These are phyloP conservation scores for Triadica sebifera DNA, from an alignment of 345 rosid species.

Conservation along the genomic window DNA sequence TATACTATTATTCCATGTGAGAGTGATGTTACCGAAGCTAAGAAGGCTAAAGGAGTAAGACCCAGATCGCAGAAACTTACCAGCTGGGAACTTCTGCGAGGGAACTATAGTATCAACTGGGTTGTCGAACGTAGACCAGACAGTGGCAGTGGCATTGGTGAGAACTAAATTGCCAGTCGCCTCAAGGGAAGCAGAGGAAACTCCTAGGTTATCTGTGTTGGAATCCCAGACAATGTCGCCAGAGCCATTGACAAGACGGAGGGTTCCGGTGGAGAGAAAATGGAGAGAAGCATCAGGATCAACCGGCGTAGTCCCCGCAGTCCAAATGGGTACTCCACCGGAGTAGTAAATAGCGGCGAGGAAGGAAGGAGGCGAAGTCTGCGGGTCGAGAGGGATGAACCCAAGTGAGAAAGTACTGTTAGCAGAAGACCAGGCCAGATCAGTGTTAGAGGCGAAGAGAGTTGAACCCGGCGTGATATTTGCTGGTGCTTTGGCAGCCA, in stretches of 20 bases:
- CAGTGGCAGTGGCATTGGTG: conserved; percentile 2
- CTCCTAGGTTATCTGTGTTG: conserved; percentile 36
- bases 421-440: conserved; percentile 1
- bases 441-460: conserved; percentile 39
- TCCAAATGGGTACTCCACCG: conserved; percentile 53
- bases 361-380: conserved; percentile 42
- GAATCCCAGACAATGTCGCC: conserved; percentile 59
- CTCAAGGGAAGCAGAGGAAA: conserved; percentile 49
- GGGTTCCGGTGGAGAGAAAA: conserved; percentile 49
- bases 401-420: conserved; percentile 28
- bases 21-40: conserved; percentile 40
- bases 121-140: conserved; percentile 62
- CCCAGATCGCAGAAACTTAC: conserved; percentile 39
- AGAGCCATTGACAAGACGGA: conserved; percentile 57
- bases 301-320: conserved; percentile 42
- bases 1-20: conserved; percentile 47
- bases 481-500: conserved; percentile 7
- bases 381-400: conserved; percentile 2
- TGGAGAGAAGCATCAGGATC: conserved; percentile 49
- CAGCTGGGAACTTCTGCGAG: conserved; percentile 38
- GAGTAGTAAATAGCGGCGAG: conserved; percentile 45
- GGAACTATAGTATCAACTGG: conserved; percentile 50
- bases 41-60: conserved; percentile 42
- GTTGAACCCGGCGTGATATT: conserved; percentile 36
- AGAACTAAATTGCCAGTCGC: conserved; percentile 51